Percentiles rank a stretch among this genome's conserved stretches.
Conservation (phyloP, 768 basidiomycete species). For the Kwoniella pini region DNA sequence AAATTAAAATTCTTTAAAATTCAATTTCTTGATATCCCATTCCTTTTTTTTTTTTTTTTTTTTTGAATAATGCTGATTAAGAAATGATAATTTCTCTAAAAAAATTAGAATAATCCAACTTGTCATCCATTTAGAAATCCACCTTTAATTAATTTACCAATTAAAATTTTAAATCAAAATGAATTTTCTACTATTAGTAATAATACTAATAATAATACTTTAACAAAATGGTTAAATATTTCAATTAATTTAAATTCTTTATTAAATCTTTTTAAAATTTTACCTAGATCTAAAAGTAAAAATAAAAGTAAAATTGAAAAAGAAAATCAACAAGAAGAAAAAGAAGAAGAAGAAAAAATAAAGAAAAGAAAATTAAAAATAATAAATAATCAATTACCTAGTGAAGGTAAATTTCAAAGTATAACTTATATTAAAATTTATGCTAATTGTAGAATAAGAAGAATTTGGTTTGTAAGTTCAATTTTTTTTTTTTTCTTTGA, state of each 20-base stretch:
- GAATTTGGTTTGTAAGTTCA: conserved; percentile 51
- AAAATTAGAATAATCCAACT: conserved; percentile 28
- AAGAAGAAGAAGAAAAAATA: background rate
- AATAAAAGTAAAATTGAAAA: too few species aligned
- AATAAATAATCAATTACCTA: conserved; percentile 29
- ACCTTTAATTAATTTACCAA: conserved; percentile 47
- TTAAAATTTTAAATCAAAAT: conserved; percentile 27
- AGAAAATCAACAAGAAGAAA: conserved; percentile 9
- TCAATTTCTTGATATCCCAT: too few species aligned
- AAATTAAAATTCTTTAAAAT: background rate
- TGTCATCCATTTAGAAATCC: conserved; percentile 29
- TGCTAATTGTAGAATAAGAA: conserved; percentile 49
- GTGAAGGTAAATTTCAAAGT: conserved; percentile 25
- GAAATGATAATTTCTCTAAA: background rate
- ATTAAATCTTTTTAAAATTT: conserved; percentile 38
- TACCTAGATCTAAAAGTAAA: conserved; percentile 18
- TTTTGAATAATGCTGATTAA: background rate
- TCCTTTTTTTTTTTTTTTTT: background rate
- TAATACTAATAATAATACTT: too few species aligned
- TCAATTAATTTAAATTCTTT: conserved; percentile 32
- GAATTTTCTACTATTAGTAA: too few species aligned
- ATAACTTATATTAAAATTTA: conserved; percentile 48
- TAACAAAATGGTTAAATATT: conserved; percentile 49
- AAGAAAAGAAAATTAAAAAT: background rate
- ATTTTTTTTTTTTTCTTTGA: too few species aligned